Conservation (phyloP, 164 flowering plant species). For the Amborella trichopoda region DNA sequence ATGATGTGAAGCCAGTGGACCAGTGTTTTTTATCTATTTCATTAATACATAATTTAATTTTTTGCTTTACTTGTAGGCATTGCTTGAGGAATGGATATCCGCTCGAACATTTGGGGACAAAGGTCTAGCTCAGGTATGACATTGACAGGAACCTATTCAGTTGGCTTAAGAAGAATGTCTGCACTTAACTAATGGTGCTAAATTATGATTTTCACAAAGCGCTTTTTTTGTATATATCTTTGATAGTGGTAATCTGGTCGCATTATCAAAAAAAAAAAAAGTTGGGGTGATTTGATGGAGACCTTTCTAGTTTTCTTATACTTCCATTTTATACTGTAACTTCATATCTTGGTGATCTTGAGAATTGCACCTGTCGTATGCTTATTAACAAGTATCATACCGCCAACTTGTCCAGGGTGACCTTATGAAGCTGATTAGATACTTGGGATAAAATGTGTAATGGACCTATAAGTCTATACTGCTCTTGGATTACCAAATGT, state of each 20-base stretch:
- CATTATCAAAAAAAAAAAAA: neutral
- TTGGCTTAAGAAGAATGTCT: neutral
- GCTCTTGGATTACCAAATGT: too few species aligned
- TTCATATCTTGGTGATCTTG: neutral
- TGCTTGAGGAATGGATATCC: slow-evolving; percentile 94
- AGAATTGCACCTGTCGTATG: too few species aligned
- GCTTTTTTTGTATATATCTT: neutral
- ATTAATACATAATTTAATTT: too few species aligned
- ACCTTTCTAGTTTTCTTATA: neutral
- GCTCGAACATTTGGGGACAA: slow-evolving; percentile 55
- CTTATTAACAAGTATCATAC: too few species aligned
- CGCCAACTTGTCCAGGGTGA: too few species aligned
- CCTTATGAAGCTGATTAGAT: too few species aligned
- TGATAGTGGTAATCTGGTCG: neutral
- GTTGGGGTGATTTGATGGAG: neutral
- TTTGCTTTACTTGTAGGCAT: slow-evolving; percentile 83
- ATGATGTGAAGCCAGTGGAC: too few species aligned
- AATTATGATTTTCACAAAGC: neutral
- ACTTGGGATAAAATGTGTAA: too few species aligned
- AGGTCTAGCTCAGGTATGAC: slow-evolving; percentile 44
- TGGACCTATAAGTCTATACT: too few species aligned
- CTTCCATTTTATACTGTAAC: neutral
- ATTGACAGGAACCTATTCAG: neutral
- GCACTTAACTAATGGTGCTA: neutral
- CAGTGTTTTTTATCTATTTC: too few species aligned